Percentiles rank a stretch among this genome's conserved stretches.
phyloP scores from a whole-genome alignment of 441 rosid genomes.

The Geranium incanum region DNA sequence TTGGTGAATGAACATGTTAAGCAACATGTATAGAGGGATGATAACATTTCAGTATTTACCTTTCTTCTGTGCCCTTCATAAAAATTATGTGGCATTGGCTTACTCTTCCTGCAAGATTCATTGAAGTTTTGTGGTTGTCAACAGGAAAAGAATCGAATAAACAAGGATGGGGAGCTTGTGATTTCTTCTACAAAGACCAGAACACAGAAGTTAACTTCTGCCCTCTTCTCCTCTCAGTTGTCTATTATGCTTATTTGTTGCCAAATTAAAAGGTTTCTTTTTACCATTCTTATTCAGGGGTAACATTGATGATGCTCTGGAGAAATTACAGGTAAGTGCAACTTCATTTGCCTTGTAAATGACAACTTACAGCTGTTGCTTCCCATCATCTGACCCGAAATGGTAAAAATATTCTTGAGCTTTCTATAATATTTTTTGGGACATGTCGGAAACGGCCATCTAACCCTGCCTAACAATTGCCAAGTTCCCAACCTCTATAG shows the following conservation, averaged over 20 bases:
- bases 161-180: constrained; percentile 91
- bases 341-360: constrained; percentile 4
- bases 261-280: constrained; percentile 19
- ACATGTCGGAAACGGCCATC: neutral
- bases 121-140: constrained; percentile 16
- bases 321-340: constrained; percentile 65
- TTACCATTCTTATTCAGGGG: constrained; percentile 49
- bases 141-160: constrained; percentile 92
- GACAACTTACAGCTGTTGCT: neutral
- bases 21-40: neutral
- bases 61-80: neutral
- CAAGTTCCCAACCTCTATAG: neutral
- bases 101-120: neutral
- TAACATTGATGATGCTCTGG: constrained; percentile 80
- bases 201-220: constrained; percentile 66
- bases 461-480: neutral
- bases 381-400: neutral
- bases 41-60: neutral
- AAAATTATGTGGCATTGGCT: neutral
- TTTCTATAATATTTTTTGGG: neutral
- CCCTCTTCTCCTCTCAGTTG: constrained; percentile 7
- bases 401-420: constrained; percentile 5
- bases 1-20: neutral
- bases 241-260: constrained; percentile 14
- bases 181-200: constrained; percentile 89